Conservation (phyloP, 495 filamentous ascomycete genomes). For the Parmelia sp. region DNA sequence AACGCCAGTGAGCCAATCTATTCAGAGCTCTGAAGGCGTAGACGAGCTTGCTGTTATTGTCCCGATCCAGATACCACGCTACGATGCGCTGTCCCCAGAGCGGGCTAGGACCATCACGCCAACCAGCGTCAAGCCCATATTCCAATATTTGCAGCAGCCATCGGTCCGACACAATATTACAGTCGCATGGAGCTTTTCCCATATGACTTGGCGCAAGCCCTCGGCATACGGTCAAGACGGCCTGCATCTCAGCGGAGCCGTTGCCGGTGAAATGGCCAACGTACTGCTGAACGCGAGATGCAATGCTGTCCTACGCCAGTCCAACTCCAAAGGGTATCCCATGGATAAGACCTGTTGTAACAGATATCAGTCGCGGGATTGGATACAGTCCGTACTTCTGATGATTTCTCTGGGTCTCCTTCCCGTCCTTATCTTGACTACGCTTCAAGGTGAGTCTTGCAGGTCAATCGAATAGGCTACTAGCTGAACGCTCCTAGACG, state of each 20-base stretch:
- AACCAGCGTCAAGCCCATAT: conserved; percentile 48
- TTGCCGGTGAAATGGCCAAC: conserved; percentile 47
- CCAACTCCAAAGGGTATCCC: conserved; percentile 32
- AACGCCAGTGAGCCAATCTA: conserved; percentile 12
- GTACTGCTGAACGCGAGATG: conserved; percentile 53
- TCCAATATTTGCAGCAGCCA: conserved; percentile 45
- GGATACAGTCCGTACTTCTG: conserved; percentile 32
- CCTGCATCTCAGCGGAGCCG: conserved; percentile 44
- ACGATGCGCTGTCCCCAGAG: conserved; percentile 39
- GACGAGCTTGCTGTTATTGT: conserved; percentile 43
- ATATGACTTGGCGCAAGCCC: conserved; percentile 36
- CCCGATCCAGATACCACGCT: conserved; percentile 51
- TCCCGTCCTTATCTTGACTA: conserved; percentile 23
- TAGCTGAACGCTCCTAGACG: conserved; percentile 1
- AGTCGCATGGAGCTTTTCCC: conserved; percentile 47
- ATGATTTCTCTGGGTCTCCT: conserved; percentile 31
- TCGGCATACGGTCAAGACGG: conserved; percentile 43
- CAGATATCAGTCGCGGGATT: conserved; percentile 33
- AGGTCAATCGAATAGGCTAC: neutral
- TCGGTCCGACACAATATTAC: conserved; percentile 37
- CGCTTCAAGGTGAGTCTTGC: neutral
- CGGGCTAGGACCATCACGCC: conserved; percentile 45
- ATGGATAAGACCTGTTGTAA: conserved; percentile 55
- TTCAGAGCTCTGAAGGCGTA: conserved; percentile 7
- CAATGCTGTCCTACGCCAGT: conserved; percentile 39